Percentiles rank a stretch among this genome's conserved stretches.
Conservation (phyloP, 768 basidiomycete genomes). For the Auriscalpium orientale region DNA sequence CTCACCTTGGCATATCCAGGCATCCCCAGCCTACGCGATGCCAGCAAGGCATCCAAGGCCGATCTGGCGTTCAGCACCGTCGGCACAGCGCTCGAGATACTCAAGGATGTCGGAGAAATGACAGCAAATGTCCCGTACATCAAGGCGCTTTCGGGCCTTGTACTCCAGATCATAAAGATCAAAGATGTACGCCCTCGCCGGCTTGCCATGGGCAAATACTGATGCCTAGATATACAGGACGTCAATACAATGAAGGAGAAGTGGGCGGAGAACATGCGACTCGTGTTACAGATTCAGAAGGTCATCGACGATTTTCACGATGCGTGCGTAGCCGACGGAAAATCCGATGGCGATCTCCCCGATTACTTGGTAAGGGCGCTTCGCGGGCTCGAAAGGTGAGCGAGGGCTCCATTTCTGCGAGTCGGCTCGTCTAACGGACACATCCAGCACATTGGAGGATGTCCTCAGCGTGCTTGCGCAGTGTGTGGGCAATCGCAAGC, state of each 20-base stretch:
- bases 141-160: conserved; percentile 1
- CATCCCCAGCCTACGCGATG: no score
- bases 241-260: conserved; percentile 1
- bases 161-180: conserved; percentile 7
- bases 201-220: not conserved
- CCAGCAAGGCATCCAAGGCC: not conserved
- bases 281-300: not conserved
- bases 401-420: no score
- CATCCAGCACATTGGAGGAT: not conserved
- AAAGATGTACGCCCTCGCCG: conserved; percentile 1
- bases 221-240: not conserved
- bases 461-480: not conserved
- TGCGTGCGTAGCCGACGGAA: not conserved
- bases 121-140: conserved; percentile 4
- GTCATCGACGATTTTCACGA: not conserved
- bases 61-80: not conserved
- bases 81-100: conserved; percentile 1
- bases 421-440: not conserved
- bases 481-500: not conserved
- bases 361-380: not conserved
- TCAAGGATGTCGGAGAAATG: conserved; percentile 3
- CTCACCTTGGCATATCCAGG: no score
- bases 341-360: not conserved
- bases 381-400: not conserved
- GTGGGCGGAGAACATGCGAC: not conserved